These are phyloP conservation scores for Drechslerella coelobrocha DNA, from an alignment of 2,329 filamentous ascomycete genomes.

Conservation along the genomic window DNA sequence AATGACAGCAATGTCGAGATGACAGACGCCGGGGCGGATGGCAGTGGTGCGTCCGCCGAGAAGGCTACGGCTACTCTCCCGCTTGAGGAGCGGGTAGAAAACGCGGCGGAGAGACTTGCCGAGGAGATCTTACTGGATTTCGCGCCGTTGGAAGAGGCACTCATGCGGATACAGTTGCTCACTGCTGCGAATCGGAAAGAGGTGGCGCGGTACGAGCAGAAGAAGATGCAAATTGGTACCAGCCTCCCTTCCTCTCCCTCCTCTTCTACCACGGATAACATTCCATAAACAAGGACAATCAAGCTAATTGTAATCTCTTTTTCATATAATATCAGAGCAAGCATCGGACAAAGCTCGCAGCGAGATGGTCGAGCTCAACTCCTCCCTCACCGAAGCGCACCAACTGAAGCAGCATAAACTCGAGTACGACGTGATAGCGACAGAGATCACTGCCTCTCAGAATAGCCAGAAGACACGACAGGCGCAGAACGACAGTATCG, in stretches of 20 bases:
- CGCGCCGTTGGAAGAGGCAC: constrained; percentile 52
- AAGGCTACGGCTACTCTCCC: constrained; percentile 2
- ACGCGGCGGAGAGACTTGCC: constrained; percentile 40
- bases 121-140: constrained; percentile 55
- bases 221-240: constrained; percentile 52
- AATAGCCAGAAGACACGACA: constrained; percentile 55
- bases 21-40: constrained; percentile 13
- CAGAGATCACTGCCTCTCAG: constrained; percentile 53
- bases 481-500: constrained; percentile 53
- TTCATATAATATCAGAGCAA: constrained; percentile 28
- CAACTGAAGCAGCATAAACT: constrained; percentile 53
- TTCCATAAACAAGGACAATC: not conserved
- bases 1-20: constrained; percentile 40
- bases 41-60: not conserved
- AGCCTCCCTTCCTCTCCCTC: not conserved
- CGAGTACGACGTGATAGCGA: constrained; percentile 54
- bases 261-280: not conserved
- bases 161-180: constrained; percentile 54
- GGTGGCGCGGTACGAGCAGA: constrained; percentile 54
- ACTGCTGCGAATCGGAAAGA: constrained; percentile 53
- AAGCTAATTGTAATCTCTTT: constrained; percentile 6
- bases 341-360: constrained; percentile 52
- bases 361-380: constrained; percentile 52
- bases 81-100: constrained; percentile 27
- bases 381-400: constrained; percentile 48